Base-by-base conservation (phyloP, 73 alveolate genomes). In the Paramecium sonneborni region DNA sequence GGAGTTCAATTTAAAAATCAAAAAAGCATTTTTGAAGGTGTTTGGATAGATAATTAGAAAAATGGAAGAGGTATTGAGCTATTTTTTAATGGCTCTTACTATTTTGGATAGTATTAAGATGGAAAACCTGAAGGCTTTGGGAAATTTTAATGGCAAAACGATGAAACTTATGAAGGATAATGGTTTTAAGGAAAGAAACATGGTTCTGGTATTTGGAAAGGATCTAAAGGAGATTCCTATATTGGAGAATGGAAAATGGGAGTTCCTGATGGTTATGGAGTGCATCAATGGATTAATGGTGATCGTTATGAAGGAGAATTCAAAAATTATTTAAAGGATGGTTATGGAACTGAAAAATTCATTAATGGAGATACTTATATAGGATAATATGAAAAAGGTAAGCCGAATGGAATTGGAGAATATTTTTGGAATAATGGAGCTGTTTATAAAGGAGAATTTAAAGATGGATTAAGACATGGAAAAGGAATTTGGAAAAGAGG, bases 221-320 rank as follows among this genome's bases (percentile, higher is more conserved):
- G 95, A 26, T 52, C 93, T 12, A 68, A 39, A 88, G 94, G 94
- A 23, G 94, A 88, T 15, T 88, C 94, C 10, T 88, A 88, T 88
- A 88, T 69, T 39, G 94, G 94, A 23, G 94, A 88, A 24, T 88
- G 94, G 94, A 88, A 69, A 28, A 28, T 69, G 8, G 94, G 94
- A 10, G 28, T 57, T 24, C 74, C 94, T 24, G 94, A 88, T 26
- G 94, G 94, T 26, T 69, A 69, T 69, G 94, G 94, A 6, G 94
- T 88, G 9, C 94, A 88, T 48, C 21, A 35, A 15, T 88, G 94
- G 94, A 70, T 88, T 28, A 88, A 88, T 43, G 97, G 97, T 11
- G 97, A 92, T 70, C 85, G 97, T 41, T 94, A 94, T 87, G 95
- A 94, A 44, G 97, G 97, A 52, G 95, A 94, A 68, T 94, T 93